Evolutionary conservation across 305 asterid genomes (phyloP).

Genomic region (Lippia alba): DNA sequence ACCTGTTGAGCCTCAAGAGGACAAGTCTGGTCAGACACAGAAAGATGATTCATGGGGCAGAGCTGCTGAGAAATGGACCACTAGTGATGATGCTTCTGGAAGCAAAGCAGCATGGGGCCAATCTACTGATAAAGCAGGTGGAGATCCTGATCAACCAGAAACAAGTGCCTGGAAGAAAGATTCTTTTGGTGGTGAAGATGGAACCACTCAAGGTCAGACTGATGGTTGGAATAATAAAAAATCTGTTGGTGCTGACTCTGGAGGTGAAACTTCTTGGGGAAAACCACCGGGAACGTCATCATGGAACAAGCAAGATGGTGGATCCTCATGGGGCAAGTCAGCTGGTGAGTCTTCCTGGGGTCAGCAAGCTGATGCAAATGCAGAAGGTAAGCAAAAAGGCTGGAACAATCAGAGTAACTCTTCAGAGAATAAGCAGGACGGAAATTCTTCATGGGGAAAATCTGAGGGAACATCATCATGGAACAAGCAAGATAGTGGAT

Average conservation of each 20-base stretch:
- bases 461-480: conserved; percentile 40
- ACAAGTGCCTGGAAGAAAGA: conserved; percentile 46
- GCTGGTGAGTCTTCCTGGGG: conserved; percentile 52
- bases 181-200: conserved; percentile 35
- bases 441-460: conserved; percentile 35
- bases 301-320: conserved; percentile 39
- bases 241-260: conserved; percentile 39
- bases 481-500: conserved; percentile 39
- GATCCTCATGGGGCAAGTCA: conserved; percentile 43
- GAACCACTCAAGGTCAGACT: conserved; percentile 27
- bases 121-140: conserved; percentile 44
- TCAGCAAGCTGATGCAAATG: conserved; percentile 34
- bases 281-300: conserved; percentile 42
- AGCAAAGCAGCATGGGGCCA: conserved; percentile 58
- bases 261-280: conserved; percentile 43
- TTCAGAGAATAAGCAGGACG: conserved; percentile 23
- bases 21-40: conserved; percentile 32
- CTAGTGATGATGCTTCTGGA: conserved; percentile 51
- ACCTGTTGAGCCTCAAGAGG: conserved; percentile 45
- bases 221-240: conserved; percentile 42
- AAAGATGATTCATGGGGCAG: conserved; percentile 63
- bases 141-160: conserved; percentile 48
- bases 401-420: neutral
- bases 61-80: conserved; percentile 54
- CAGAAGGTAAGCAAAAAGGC: neutral